Base-by-base conservation (phyloP, 2,329 filamentous ascomycete species). In the Beauveria varroae region DNA sequence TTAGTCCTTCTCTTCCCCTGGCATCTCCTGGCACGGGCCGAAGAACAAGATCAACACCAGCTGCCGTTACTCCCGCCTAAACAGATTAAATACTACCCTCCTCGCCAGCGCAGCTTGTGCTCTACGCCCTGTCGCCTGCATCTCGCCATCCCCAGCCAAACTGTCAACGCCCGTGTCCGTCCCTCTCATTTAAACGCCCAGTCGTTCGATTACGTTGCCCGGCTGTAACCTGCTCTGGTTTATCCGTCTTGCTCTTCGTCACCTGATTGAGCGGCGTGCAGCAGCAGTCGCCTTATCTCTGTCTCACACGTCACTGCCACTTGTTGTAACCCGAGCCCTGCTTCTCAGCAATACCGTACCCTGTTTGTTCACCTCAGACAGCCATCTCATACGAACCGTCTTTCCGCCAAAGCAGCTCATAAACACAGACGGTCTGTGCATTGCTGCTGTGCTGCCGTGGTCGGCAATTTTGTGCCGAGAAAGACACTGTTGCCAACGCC, bases 381-480 rank as follows among this genome's bases (percentile, higher is more conserved):
- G 44, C 43, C 10, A 26, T 47, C 54, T 57, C 18, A 24, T 49
- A 57, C 44, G 14, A 41, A 34, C 46, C 55, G 28, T 8, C 14
- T 49, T 8, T 44, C 20, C 28, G 37, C 30, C 50, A 22, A 16
- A 40, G 7, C 50, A 37, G 26, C 18, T 34, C 44, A 52, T 37
- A 60, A 37, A 47, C 49, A 60, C 49, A 37, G 28, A 60, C 57
- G 50, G 57, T 53, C 57, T 60, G 50, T 46, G 49, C 47, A 28
- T 46, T 60, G 41, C 43, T 28, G 24, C 37, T 44, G 59, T 57
- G n/a, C 53, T 57, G 44, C 59, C 37, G 43, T 51, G 16, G 44
- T 44, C 59, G 59, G 59, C 59, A 61, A 56, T 51, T 61, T 56
- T 40, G 52, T 61, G 59, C 59, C 59, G 59, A 56, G n/a, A 46